Evolutionary conservation across 192 early-diverging fungal genomes (phyloP).

Genomic region (Coemansia sp.): DNA sequence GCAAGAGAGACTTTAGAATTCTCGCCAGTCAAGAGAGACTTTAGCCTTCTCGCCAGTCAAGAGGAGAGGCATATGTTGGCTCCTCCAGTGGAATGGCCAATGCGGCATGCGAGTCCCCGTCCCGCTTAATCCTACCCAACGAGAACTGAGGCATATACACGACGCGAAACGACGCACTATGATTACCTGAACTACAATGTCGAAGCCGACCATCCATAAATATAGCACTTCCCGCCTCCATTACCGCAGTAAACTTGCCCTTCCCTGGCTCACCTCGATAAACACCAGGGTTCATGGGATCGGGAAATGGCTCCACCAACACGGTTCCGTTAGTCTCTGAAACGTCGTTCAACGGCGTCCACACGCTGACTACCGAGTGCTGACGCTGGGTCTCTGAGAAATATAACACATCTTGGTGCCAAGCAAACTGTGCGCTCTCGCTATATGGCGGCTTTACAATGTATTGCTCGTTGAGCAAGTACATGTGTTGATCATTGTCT

Average conservation of each 20-base stretch:
- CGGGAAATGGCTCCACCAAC: constrained; percentile 44
- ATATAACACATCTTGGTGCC: constrained; percentile 49
- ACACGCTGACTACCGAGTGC: constrained; percentile 39
- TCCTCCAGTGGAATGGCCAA: constrained; percentile 33
- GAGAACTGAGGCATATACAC: constrained; percentile 56
- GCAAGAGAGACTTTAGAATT: background rate
- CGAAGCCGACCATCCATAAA: constrained; percentile 52
- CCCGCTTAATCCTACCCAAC: constrained; percentile 14
- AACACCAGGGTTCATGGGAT: constrained; percentile 18
- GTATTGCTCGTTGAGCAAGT: constrained; percentile 53
- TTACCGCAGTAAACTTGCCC: constrained; percentile 8
- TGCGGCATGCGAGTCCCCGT: constrained; percentile 7
- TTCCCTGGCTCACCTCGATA: constrained; percentile 1
- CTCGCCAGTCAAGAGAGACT: background rate
- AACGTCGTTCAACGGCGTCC: constrained; percentile 40
- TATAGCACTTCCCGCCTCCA: constrained; percentile 42
- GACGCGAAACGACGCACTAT: constrained; percentile 12
- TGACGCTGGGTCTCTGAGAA: constrained; percentile 22
- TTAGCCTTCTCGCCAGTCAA: background rate
- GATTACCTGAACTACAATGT: constrained; percentile 44
- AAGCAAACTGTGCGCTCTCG: constrained; percentile 35
- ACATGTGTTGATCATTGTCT: background rate
- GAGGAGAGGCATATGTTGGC: background rate
- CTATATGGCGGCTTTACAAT: constrained; percentile 50
- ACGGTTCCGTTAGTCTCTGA: constrained; percentile 38